Evolutionary conservation across 2,329 filamentous ascomycete genomes (phyloP).

Genomic region (Penicillium sp.): DNA sequence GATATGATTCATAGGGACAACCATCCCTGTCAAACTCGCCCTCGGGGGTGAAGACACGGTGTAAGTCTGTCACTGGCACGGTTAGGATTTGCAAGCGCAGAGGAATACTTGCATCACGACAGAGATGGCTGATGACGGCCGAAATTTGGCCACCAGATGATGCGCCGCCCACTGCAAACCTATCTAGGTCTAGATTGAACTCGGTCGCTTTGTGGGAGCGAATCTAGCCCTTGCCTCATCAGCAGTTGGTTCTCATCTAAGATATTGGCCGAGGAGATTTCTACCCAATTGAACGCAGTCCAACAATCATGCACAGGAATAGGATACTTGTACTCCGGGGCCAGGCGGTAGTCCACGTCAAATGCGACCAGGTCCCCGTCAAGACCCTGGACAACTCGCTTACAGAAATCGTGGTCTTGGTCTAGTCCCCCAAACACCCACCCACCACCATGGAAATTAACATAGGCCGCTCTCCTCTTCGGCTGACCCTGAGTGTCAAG

Average conservation of each 20-base stretch:
- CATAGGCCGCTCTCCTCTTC: slow-evolving; percentile 39
- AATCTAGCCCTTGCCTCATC: slow-evolving; percentile 22
- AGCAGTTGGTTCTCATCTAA: not conserved
- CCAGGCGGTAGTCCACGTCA: slow-evolving; percentile 46
- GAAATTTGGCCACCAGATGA: slow-evolving; percentile 43
- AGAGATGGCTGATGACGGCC: slow-evolving; percentile 40
- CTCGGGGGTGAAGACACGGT: slow-evolving; percentile 36
- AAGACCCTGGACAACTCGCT: slow-evolving; percentile 38
- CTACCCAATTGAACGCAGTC: slow-evolving; percentile 41
- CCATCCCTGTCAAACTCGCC: slow-evolving; percentile 36
- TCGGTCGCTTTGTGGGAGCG: slow-evolving; percentile 31
- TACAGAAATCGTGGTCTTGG: slow-evolving; percentile 43
- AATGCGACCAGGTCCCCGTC: slow-evolving; percentile 43
- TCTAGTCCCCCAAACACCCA: slow-evolving; percentile 45
- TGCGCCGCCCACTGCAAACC: slow-evolving; percentile 39
- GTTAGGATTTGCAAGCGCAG: slow-evolving; percentile 38
- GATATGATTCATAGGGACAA: slow-evolving; percentile 41
- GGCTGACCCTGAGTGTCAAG: slow-evolving; percentile 23
- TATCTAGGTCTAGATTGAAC: slow-evolving; percentile 36
- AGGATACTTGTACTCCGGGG: slow-evolving; percentile 41
- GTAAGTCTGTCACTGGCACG: slow-evolving; percentile 39
- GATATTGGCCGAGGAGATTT: not conserved
- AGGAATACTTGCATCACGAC: slow-evolving; percentile 37
- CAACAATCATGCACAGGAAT: slow-evolving; percentile 42
- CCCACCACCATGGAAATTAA: slow-evolving; percentile 44